Evolutionary conservation across 345 rosid species (phyloP).

Genomic region (Corymbia maculata): DNA sequence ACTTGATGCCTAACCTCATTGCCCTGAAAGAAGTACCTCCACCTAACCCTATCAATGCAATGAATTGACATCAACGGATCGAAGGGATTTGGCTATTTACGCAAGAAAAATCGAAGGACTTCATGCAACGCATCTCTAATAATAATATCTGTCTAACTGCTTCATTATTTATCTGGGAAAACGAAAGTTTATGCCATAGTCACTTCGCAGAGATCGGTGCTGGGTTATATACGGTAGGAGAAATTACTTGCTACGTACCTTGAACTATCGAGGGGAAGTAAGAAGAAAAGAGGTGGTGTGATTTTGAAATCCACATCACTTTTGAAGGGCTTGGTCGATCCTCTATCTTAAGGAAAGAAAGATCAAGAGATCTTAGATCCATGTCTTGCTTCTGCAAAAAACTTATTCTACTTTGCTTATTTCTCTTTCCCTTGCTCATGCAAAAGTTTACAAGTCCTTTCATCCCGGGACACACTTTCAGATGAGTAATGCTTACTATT

Average conservation of each 20-base stretch:
- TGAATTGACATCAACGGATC: background rate
- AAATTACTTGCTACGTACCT: background rate
- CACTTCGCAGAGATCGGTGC: background rate
- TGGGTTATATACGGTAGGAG: background rate
- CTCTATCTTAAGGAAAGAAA: no score
- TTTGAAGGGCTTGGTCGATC: no score
- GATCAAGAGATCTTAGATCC: no score
- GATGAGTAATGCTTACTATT: no score
- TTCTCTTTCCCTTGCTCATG: no score
- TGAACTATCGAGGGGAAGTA: background rate
- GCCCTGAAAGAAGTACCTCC: background rate
- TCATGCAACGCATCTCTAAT: background rate
- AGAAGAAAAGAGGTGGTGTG: background rate
- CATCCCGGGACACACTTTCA: no score
- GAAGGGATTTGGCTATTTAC: background rate
- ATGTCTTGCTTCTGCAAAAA: no score
- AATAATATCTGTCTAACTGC: accelerated
- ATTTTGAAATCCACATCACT: background rate
- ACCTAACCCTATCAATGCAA: background rate
- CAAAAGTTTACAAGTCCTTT: no score
- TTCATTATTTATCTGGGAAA: background rate
- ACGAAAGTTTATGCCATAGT: background rate
- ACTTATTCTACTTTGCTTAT: no score
- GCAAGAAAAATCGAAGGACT: background rate
- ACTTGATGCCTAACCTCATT: background rate